phyloP scores from a whole-genome alignment of 2,329 filamentous ascomycete genomes.

The Colletotrichum paranaense region DNA sequence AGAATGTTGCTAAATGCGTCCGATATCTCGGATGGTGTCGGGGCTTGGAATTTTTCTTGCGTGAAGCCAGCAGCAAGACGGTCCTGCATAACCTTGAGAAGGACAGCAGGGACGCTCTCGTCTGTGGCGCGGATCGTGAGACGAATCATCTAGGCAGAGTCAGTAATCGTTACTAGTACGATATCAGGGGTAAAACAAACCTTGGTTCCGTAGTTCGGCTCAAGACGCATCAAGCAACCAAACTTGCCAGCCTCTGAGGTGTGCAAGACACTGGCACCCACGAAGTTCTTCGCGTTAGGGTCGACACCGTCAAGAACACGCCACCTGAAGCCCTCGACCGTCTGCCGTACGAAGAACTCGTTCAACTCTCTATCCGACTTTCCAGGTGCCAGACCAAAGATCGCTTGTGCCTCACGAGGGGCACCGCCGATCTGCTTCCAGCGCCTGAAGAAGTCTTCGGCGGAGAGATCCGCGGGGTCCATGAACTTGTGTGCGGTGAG shows the following conservation, averaged over 20 bases:
- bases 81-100: constrained; percentile 90
- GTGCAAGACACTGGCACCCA: constrained; percentile 88
- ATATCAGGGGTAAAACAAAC: constrained; percentile 57
- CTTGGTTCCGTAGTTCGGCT: constrained; percentile 93
- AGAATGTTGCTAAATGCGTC: constrained; percentile 68
- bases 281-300: constrained; percentile 92
- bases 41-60: constrained; percentile 51
- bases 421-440: constrained; percentile 98
- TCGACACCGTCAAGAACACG: constrained; percentile 87
- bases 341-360: constrained; percentile 75
- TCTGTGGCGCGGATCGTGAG: constrained; percentile 95
- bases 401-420: constrained; percentile 86
- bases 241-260: constrained; percentile 89
- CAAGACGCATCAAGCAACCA: constrained; percentile 90
- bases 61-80: constrained; percentile 71
- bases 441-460: constrained; percentile 97
- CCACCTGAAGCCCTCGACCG: constrained; percentile 90
- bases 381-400: constrained; percentile 75
- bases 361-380: constrained; percentile 73
- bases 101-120: constrained; percentile 82
- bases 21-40: constrained; percentile 62
- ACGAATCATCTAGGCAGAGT: constrained; percentile 83
- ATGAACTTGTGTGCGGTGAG: constrained; percentile 95
- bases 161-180: constrained; percentile 20
- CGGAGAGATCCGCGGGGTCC: constrained; percentile 86